Conservation (phyloP, 345 rosid species). For the Acer yangbiense region DNA sequence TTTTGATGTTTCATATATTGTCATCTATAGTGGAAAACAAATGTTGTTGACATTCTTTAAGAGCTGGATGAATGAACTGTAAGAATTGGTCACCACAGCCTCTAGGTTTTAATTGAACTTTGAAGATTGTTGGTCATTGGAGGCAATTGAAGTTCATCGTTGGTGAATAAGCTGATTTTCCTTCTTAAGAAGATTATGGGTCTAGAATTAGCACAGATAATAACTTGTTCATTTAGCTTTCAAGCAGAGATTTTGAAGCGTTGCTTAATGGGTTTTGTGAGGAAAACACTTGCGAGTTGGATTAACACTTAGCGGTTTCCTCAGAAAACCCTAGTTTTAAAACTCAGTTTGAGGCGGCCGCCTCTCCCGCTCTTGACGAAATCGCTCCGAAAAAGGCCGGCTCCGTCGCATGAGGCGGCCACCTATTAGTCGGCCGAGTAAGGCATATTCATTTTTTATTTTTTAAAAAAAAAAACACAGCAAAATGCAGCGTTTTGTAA, state of each 20-base stretch:
- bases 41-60: neutral
- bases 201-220: neutral
- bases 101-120: neutral
- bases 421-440: too few relatives aligned
- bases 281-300: neutral
- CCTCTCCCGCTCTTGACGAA: too few relatives aligned
- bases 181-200: neutral
- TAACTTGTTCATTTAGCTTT: neutral
- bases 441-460: too few relatives aligned
- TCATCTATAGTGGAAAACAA: neutral
- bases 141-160: neutral
- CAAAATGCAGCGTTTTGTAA: too few relatives aligned
- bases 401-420: too few relatives aligned
- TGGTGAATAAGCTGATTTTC: neutral
- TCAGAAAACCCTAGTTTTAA: neutral
- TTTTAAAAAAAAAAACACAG: too few relatives aligned
- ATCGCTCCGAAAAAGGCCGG: too few relatives aligned
- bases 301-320: neutral
- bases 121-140: neutral
- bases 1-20: neutral
- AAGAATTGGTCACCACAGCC: neutral
- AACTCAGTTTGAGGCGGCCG: too few relatives aligned
- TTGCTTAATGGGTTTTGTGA: neutral
- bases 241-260: neutral
- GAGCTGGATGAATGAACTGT: slow-evolving; percentile 1